Conservation (phyloP, 129 eudicot genomes). For the Lactuca sativa region DNA sequence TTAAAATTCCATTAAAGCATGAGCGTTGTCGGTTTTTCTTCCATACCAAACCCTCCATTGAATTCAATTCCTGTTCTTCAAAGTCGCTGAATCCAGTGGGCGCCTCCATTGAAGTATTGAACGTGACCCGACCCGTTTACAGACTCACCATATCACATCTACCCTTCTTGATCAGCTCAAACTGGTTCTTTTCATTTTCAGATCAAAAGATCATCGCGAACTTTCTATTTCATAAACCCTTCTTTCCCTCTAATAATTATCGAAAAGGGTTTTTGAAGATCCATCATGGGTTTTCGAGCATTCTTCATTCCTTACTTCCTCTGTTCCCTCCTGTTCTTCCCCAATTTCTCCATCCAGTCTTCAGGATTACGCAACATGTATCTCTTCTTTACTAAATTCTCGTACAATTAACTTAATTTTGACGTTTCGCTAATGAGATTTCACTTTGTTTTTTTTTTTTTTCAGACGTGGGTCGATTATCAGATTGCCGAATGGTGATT, state of each 20-base stretch:
- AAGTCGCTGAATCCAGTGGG: background rate
- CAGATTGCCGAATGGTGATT: constrained; percentile 56
- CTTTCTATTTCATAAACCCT: constrained; percentile 12
- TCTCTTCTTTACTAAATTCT: background rate
- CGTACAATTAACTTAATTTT: constrained; percentile 2
- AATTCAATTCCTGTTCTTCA: constrained; percentile 32
- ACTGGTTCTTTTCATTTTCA: background rate
- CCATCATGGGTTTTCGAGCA: constrained; percentile 26
- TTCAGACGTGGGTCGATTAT: constrained; percentile 49
- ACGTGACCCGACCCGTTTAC: constrained; percentile 10
- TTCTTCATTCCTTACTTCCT: constrained; percentile 14
- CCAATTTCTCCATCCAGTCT: constrained; percentile 23
- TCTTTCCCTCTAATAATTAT: constrained; percentile 5
- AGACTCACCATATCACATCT: constrained; percentile 3
- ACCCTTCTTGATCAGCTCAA: constrained; percentile 16
- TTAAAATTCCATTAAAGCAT: background rate
- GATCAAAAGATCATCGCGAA: constrained; percentile 3
- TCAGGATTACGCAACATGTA: background rate
- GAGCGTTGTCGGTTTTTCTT: background rate
- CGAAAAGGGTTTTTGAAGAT: constrained; percentile 24
- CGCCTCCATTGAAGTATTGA: background rate
- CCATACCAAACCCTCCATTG: constrained; percentile 14
- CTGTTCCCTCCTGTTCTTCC: constrained; percentile 23
- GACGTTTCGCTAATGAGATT: background rate
- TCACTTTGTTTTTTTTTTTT: background rate